phyloP scores from a whole-genome alignment of 495 filamentous ascomycete species.

The Letharia lupina region DNA sequence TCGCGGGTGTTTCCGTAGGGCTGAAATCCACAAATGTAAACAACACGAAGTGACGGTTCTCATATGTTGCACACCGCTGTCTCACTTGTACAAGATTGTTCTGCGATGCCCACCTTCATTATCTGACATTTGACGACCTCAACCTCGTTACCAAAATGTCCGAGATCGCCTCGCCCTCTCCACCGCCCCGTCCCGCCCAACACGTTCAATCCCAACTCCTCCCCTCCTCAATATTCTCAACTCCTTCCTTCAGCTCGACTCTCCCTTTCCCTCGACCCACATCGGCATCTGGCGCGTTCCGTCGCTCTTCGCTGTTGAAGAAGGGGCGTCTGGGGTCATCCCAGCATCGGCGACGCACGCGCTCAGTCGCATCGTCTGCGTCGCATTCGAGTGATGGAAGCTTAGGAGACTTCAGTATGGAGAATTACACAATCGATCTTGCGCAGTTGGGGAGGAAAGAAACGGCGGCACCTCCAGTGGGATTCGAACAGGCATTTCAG shows the following conservation, averaged over 20 bases:
- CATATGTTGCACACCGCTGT: neutral
- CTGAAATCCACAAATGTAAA: slow-evolving; percentile 13
- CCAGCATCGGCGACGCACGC: slow-evolving; percentile 12
- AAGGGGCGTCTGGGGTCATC: slow-evolving; percentile 2
- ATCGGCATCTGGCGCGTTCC: slow-evolving; percentile 10
- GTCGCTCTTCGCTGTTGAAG: neutral
- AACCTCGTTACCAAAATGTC: neutral
- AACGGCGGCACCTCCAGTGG: slow-evolving; percentile 1
- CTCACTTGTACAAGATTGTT: neutral
- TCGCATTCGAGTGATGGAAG: slow-evolving; percentile 17
- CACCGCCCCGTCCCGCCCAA: slow-evolving; percentile 5
- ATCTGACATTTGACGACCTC: neutral
- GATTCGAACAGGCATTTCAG: slow-evolving; percentile 5
- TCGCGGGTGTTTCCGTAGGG: slow-evolving; percentile 1
- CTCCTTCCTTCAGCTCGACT: slow-evolving; percentile 19
- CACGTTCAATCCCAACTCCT: slow-evolving; percentile 12
- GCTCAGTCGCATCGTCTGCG: slow-evolving; percentile 12
- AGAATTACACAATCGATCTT: slow-evolving; percentile 40
- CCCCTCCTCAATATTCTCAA: slow-evolving; percentile 18
- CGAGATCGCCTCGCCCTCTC: neutral
- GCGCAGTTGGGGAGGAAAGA: slow-evolving; percentile 31
- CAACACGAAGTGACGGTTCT: slow-evolving; percentile 5
- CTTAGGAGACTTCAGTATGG: slow-evolving; percentile 26
- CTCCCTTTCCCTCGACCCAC: slow-evolving; percentile 15
- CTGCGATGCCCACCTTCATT: neutral